A percentile compares a stretch with the other conserved stretches of the same genome.
phyloP scores from a whole-genome alignment of 108 stramenopile species.

The Nannochloropsis oceanica region DNA sequence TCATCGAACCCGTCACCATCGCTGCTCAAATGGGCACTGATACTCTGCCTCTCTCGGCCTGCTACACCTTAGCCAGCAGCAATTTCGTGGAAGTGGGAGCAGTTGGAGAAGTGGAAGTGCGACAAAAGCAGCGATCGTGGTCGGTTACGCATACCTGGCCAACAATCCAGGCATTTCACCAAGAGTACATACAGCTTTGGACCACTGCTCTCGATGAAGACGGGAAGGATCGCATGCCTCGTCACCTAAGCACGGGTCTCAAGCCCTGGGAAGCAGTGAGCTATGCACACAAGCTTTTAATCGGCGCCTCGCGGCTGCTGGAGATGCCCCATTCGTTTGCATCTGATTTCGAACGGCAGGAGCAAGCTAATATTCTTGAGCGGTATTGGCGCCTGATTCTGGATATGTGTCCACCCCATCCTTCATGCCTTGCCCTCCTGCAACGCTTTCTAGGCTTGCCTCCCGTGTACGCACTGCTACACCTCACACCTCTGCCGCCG shows the following conservation, averaged over 20 bases:
- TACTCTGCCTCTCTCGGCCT: no score
- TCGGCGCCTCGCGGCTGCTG: not conserved
- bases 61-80: no score
- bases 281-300: not conserved
- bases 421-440: not conserved
- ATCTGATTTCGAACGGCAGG: not conserved
- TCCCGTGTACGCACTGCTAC: not conserved
- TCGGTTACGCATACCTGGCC: not conserved
- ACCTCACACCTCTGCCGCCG: not conserved
- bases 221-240: not conserved
- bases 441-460: not conserved
- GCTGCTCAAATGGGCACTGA: no score
- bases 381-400: not conserved
- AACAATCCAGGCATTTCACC: not conserved
- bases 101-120: no score
- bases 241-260: not conserved
- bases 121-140: not conserved
- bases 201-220: not conserved
- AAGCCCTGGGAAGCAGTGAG: not conserved
- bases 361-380: not conserved
- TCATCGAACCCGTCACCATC: no score
- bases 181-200: not conserved
- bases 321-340: not conserved
- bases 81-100: no score
- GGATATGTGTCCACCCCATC: not conserved